Evolutionary conservation across 305 asterid genomes (phyloP), one percentile per base, ranked within the genome.

Genomic region (Fraxinus xanthoxyloides): DNA sequence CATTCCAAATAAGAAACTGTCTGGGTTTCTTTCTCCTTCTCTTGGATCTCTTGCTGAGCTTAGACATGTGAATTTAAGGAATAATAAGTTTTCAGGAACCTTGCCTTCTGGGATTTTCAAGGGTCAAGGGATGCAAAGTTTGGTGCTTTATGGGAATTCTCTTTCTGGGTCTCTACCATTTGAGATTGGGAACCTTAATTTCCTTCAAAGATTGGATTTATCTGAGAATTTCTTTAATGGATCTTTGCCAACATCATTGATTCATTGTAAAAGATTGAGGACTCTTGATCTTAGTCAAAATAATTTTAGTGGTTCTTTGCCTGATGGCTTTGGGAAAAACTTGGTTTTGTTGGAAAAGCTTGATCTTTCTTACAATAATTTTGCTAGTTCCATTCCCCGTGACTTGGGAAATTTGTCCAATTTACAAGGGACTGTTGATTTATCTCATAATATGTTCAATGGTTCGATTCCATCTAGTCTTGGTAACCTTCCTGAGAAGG

Each of bases 401-500:
- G 97, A 92, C 35, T 86, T 95, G 72, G 97, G 96, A 2, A 82
- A 83, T 80, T 84, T 93, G 83, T 91, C 94, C 78, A 88, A 92
- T 85, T 87, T 95, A 81, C 92, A 89, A 91, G 99, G 93, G 28
- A 92, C 98, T 79, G 88, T 93, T 74, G 99, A 95, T 83, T 90
- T 95, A 81, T 93, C 98, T 86, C 92, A 92, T 84, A 95, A 95
- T 79, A 24, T 82, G 90, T 92, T 95, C 78, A 91, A 28, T 81
- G 98, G 98, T 72, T 87, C 91, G 1, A 93, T 93, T 77, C 99
- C 99, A 0, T 54, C 92, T 9, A 91, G 91, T 85, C 93, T 95
- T 48, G 99, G 99, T 77, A 91, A 91, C 83, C 91, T 95, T 1
- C 99, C 99, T 1, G 99, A 95, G 86, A 95, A 95, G 79, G 98